Base-by-base conservation (phyloP, 768 basidiomycete genomes). In the Suillus fuscotomentosus region DNA sequence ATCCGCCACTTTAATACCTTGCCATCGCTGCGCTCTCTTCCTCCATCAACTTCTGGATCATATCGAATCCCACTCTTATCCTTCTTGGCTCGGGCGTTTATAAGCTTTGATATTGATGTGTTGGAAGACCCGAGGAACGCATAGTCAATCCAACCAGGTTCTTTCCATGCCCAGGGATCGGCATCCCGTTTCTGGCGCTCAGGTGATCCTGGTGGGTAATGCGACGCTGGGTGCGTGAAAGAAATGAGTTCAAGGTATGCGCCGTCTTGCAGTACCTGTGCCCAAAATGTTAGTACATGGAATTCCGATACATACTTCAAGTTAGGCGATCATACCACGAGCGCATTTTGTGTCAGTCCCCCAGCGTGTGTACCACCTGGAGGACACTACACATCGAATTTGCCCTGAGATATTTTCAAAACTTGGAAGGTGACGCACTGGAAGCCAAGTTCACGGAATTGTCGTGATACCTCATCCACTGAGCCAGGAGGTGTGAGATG, bases 181-280 rank as follows among this genome's bases (percentile, higher is more conserved):
- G 65, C 61, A 27, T 82, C 82, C 2, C 88, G 83, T 31, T 74
- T 70, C 2, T 70, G 61, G 20, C 82, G 79, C 45, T 78, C 79
- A 15, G 82, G 82, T 38, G 84, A 82, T 9, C 76, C 78, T 0
- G 79, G 80, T 2, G 85, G 86, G 65, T 88, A 89, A 67, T 83
- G 73, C 0, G 83, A 80, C 11, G 75, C 72, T 1, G 86, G 83
- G 61, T 86, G 81, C 1, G 81, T 84, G 77, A 91, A 92, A 20
- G 84, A 81, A 68, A 92, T 84, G 39, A 92, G 82, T 70, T 92
- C 90, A 54, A 92, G 77, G 71, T 91, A 92, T 17, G 78, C 77
- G 15, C 84, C 84, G 63, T 89, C 88, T 36, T 73, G 72, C 27
- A 90, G 73, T 50, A 87, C 71, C 86, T 87, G 66, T 61, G 15